A percentile compares a stretch with the other conserved stretches of the same genome.
phyloP scores from a whole-genome alignment of 176 grass and related monocot genomes.

The Musa beccarii region DNA sequence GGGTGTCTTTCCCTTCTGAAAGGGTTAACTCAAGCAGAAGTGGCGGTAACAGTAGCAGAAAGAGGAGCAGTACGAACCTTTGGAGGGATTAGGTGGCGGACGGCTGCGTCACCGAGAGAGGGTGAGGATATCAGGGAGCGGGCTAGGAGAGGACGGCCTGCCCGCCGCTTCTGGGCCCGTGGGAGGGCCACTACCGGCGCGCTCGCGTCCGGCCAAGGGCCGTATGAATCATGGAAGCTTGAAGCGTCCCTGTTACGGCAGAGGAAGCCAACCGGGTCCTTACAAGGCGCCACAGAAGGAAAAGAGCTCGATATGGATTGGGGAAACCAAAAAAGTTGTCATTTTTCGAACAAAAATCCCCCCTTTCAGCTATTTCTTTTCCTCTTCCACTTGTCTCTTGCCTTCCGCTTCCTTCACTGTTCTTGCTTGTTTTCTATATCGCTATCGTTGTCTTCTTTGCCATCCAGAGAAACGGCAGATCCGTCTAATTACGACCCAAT shows the following conservation, averaged over 20 bases:
- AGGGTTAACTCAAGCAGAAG: background rate
- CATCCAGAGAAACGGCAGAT: background rate
- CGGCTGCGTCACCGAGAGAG: background rate
- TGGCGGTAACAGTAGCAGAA: background rate
- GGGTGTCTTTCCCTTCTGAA: background rate
- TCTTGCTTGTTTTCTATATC: too few species aligned
- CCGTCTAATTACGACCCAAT: too few species aligned
- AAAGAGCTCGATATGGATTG: background rate
- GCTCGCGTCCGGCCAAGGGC: constrained; percentile 66
- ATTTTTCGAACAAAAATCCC: background rate
- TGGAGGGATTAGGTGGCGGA: constrained; percentile 6
- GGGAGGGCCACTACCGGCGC: constrained; percentile 43
- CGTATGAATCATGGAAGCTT: constrained; percentile 24
- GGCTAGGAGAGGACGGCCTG: constrained; percentile 36
- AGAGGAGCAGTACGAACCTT: background rate
- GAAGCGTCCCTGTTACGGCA: background rate
- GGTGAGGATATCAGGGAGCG: constrained; percentile 19
- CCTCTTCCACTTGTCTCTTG: background rate
- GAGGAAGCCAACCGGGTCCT: background rate
- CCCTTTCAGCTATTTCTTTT: background rate
- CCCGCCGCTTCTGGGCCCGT: constrained; percentile 52
- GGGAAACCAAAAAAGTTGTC: too few species aligned
- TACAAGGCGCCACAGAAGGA: background rate
- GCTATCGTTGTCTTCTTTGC: background rate
- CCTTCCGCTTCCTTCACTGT: background rate